phyloP scores from a whole-genome alignment of 2,329 filamentous ascomycete species.

The Hirsutella thompsonii region DNA sequence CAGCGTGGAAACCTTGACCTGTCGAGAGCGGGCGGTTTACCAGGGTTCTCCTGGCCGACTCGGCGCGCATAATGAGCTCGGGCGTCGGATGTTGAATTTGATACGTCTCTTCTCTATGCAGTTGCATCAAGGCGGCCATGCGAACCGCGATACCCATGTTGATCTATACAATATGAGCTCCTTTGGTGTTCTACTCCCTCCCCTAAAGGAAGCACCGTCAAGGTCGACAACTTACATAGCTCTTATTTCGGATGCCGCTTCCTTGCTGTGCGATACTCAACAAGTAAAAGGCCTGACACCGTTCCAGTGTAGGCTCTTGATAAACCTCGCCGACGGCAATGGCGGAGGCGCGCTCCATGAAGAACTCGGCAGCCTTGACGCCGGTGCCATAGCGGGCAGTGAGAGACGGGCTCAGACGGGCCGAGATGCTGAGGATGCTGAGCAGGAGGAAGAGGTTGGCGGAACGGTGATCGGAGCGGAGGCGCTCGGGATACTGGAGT shows the following conservation, averaged over 20 bases:
- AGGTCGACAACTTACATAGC: constrained; percentile 35
- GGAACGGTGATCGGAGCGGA: constrained; percentile 33
- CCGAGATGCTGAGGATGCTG: constrained; percentile 42
- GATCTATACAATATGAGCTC: constrained; percentile 21
- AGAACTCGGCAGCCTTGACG: constrained; percentile 37
- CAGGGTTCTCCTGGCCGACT: constrained; percentile 43
- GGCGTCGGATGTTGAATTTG: constrained; percentile 25
- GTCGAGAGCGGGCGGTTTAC: constrained; percentile 16
- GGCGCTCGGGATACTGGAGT: constrained; percentile 31
- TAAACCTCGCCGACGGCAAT: constrained; percentile 38
- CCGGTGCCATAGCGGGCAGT: constrained; percentile 35
- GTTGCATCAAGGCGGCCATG: constrained; percentile 40
- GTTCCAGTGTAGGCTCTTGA: constrained; percentile 36
- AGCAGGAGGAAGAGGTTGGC: constrained; percentile 42
- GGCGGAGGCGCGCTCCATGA: constrained; percentile 35
- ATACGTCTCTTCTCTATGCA: constrained; percentile 44
- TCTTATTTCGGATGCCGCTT: constrained; percentile 37
- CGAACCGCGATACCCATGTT: constrained; percentile 43
- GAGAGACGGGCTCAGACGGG: constrained; percentile 37
- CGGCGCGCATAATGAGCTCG: constrained; percentile 33
- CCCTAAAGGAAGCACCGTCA: no score
- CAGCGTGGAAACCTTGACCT: no score
- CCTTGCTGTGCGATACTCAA: constrained; percentile 47
- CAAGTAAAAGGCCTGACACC: constrained; percentile 45
- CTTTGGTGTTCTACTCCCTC: no score